These are phyloP conservation scores for Pythium scleroteichum DNA, from an alignment of 352 stramenopile species.

Conservation along the genomic window DNA sequence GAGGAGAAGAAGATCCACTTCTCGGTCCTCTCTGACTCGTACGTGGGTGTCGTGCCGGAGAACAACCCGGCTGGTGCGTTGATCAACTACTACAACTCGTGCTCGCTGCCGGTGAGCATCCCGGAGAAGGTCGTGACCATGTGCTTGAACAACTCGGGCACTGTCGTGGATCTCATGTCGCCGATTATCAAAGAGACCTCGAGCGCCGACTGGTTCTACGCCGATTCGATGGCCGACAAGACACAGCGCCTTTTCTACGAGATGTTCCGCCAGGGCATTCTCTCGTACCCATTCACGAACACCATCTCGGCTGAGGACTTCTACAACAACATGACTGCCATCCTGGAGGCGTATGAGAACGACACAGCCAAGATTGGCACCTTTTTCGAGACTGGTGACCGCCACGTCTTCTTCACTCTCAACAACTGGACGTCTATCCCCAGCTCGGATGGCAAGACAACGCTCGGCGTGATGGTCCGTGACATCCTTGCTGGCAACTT, in stretches of 20 bases:
- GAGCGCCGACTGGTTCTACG: conserved; percentile 59
- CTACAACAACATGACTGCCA: conserved; percentile 41
- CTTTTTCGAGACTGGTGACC: conserved; percentile 50
- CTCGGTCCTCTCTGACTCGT: conserved; percentile 62
- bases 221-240: conserved; percentile 61
- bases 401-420: conserved; percentile 43
- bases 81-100: conserved; percentile 64
- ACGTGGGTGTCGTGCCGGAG: conserved; percentile 59
- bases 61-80: conserved; percentile 46
- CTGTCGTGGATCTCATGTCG: conserved; percentile 50
- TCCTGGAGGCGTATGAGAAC: conserved; percentile 46
- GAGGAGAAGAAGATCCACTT: conserved; percentile 55
- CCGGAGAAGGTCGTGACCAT: conserved; percentile 37
- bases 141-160: conserved; percentile 47
- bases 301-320: conserved; percentile 58
- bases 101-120: conserved; percentile 49
- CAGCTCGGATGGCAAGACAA: conserved; percentile 17
- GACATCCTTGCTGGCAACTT: conserved; percentile 9
- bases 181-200: conserved; percentile 52
- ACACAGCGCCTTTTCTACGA: conserved; percentile 73
- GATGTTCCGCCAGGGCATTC: conserved; percentile 49
- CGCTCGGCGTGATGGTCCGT: conserved; percentile 15
- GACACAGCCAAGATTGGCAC: conserved; percentile 40
- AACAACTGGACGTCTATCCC: conserved; percentile 22
- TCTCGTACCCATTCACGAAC: conserved; percentile 52